phyloP scores from a whole-genome alignment of 306 rosid genomes.

The Lotus japonicus region DNA sequence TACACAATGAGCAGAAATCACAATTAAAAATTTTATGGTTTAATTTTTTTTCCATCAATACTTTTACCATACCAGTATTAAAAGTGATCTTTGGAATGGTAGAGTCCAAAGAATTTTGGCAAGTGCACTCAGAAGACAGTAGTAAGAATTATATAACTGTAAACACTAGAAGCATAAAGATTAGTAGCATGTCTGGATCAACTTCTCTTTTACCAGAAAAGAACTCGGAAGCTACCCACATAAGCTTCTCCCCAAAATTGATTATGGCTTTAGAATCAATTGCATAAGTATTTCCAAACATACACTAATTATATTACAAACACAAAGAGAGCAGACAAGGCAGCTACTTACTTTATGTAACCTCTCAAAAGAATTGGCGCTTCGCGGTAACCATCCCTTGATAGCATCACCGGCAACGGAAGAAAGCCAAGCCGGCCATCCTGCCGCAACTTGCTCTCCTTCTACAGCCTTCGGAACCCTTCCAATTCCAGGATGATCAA shows the following conservation, averaged over 20 bases:
- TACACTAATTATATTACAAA: not conserved
- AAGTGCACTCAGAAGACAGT: not conserved
- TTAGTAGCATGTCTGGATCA: no score
- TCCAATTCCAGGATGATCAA: slow-evolving; percentile 46
- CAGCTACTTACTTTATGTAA: slow-evolving; percentile 59
- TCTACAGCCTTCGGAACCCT: slow-evolving; percentile 59
- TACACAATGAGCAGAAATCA: not conserved
- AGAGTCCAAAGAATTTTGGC: not conserved
- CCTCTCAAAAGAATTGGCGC: slow-evolving; percentile 82
- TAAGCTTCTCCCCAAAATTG: no score
- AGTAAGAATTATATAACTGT: no score
- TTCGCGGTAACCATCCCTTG: slow-evolving; percentile 83
- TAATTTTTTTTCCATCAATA: no score
- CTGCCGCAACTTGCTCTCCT: slow-evolving; percentile 87
- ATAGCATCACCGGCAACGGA: slow-evolving; percentile 84
- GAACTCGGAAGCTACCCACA: no score
- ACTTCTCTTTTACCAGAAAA: no score
- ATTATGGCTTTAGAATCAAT: no score
- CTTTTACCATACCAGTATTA: not conserved
- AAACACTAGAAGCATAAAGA: no score
- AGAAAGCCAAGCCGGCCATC: slow-evolving; percentile 97
- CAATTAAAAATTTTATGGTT: not conserved
- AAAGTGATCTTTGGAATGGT: not conserved
- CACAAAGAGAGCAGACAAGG: slow-evolving; percentile 11
- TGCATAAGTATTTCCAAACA: no score